Percentiles rank a stretch among this genome's conserved stretches.
Evolutionary conservation across 805 yeast genomes (phyloP).

Genomic region (Scheffersomyces coipomensis): DNA sequence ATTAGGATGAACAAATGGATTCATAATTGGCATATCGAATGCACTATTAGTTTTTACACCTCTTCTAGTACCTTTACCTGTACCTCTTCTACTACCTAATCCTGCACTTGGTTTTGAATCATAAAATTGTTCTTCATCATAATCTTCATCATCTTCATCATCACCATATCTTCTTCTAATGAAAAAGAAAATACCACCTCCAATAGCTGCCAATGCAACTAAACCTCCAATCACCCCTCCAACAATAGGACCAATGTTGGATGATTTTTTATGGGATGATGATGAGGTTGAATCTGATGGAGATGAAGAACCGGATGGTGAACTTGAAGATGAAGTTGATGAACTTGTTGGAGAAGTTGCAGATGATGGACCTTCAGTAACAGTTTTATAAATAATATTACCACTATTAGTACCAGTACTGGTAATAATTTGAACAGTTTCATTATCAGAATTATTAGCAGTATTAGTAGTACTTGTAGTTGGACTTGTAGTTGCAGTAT

Average conservation of each 20-base stretch:
- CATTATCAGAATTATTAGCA: conserved; percentile 5
- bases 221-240: conserved; percentile 48
- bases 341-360: background rate
- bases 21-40: conserved; percentile 43
- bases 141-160: conserved; percentile 38
- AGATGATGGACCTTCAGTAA: conserved; percentile 2
- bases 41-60: conserved; percentile 22
- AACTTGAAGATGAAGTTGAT: conserved; percentile 2
- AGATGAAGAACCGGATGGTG: conserved; percentile 5
- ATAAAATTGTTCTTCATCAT: conserved; percentile 24
- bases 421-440: conserved; percentile 3
- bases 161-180: conserved; percentile 24
- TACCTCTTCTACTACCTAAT: conserved; percentile 9
- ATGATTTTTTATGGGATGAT: conserved; percentile 11
- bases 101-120: conserved; percentile 21
- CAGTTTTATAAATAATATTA: conserved; percentile 8
- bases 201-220: conserved; percentile 26
- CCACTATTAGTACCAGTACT: conserved; percentile 5
- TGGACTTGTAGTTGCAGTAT: conserved; percentile 8
- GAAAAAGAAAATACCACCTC: conserved; percentile 25
- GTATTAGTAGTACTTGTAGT: conserved; percentile 7
- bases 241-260: conserved; percentile 37
- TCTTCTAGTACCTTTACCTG: conserved; percentile 10
- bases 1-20: conserved; percentile 65
- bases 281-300: conserved; percentile 4